Evolutionary conservation across 352 stramenopile species (phyloP).

Genomic region (Phytophthora aleatoria): DNA sequence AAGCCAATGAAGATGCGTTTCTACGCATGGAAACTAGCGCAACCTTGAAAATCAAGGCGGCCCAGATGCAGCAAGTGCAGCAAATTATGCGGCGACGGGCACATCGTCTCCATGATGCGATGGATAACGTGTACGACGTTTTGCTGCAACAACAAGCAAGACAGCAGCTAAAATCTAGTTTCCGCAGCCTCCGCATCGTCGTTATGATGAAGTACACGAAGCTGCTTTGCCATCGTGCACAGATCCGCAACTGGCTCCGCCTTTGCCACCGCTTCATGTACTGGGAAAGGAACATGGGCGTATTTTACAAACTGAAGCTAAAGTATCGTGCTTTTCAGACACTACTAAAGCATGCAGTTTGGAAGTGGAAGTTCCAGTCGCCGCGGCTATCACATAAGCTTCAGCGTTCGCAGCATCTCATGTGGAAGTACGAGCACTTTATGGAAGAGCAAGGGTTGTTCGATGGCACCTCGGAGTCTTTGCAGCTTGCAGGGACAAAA

Average conservation of each 20-base stretch:
- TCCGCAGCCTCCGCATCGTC: slow-evolving; percentile 53
- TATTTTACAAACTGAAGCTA: slow-evolving; percentile 43
- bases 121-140: slow-evolving; percentile 66
- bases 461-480: slow-evolving; percentile 36
- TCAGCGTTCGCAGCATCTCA: slow-evolving; percentile 36
- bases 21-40: slow-evolving; percentile 48
- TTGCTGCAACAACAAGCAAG: slow-evolving; percentile 46
- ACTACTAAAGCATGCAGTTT: slow-evolving; percentile 49
- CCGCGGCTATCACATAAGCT: slow-evolving; percentile 42
- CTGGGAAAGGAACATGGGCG: slow-evolving; percentile 51
- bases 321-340: slow-evolving; percentile 52
- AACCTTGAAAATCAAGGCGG: slow-evolving; percentile 54
- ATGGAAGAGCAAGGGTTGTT: slow-evolving; percentile 36
- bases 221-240: slow-evolving; percentile 45
- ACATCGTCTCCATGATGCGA: slow-evolving; percentile 62
- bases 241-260: slow-evolving; percentile 69
- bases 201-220: slow-evolving; percentile 55
- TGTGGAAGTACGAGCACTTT: slow-evolving; percentile 50
- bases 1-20: slow-evolving; percentile 50
- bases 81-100: slow-evolving; percentile 54
- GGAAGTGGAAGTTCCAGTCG: slow-evolving; percentile 60
- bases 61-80: slow-evolving; percentile 52
- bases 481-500: slow-evolving; percentile 43
- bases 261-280: slow-evolving; percentile 58
- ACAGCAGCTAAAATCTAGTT: slow-evolving; percentile 57